Evolutionary conservation across 306 rosid species (phyloP), one percentile per base, ranked within the genome.

Genomic region (Quercus bicolor): DNA sequence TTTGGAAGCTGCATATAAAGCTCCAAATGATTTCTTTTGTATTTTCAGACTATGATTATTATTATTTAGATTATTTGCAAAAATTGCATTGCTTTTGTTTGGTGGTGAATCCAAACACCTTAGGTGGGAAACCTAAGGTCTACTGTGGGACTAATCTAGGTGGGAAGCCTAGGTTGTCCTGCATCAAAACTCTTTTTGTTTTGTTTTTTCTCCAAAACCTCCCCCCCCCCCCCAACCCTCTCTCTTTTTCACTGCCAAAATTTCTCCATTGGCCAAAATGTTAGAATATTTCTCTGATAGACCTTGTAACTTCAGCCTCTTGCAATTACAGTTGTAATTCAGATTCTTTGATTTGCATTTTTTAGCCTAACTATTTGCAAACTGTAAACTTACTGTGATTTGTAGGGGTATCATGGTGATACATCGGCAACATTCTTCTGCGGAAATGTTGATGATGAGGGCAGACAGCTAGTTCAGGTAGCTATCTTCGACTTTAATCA

Each of bases 361-460:
- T 37, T 69, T n/a, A 18, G 26, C 75, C 79, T 82, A 56, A 40
- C 40, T 53, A 72, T 65, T 59, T 79, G 62, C 60, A 33, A 60
- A 75, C 75, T 68, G 31, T 20, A 37, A 31, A n/a, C 59, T 80
- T 66, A 52, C 83, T 82, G 45, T 85, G 85, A 64, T 64, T 80
- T 81, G 69, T 79, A 95, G 99, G 98, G 97, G 31, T 88, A 86
- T 83, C 99, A 95, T 54, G 98, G 99, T 64, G 98, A 95, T 78
- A 93, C 98, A 48, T 91, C 97, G 31, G 86, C 89, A 74, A 93
- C 98, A 77, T 95, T 88, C 88, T 89, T 92, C 82, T 93, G 98
- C 62, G 98, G 98, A 75, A 86, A 93, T 77, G 98, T 89, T 77
- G 92, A 76, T 80, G 96, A 91, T 60, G 85, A 75, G 75, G 90